These are phyloP conservation scores for Globisporangium irregulare DNA, from an alignment of 352 stramenopile genomes.

Conservation along the genomic window DNA sequence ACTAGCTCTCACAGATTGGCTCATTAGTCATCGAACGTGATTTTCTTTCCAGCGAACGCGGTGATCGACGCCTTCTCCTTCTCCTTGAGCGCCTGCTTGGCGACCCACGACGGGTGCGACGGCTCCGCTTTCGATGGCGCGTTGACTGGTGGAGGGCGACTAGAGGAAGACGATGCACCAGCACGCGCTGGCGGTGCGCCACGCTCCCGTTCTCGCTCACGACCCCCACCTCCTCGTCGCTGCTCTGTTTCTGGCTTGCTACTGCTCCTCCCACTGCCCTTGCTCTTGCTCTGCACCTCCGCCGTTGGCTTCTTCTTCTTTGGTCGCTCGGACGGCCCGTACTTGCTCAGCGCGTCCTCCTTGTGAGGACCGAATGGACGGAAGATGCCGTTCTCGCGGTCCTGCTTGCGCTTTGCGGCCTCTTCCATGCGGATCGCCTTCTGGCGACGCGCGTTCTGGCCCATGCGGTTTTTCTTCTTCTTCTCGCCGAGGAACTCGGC, in stretches of 20 bases:
- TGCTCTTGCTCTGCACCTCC: slow-evolving; percentile 22
- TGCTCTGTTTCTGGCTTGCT: slow-evolving; percentile 8
- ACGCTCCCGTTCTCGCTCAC: slow-evolving; percentile 26
- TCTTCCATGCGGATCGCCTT: slow-evolving; percentile 78
- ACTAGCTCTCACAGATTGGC: not conserved
- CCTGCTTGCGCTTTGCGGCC: slow-evolving; percentile 38
- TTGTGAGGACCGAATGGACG: slow-evolving; percentile 26
- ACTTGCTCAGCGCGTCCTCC: slow-evolving; percentile 38
- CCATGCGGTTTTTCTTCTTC: slow-evolving; percentile 82
- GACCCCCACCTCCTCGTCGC: slow-evolving; percentile 7
- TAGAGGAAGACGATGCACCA: not conserved
- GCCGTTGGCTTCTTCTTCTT: slow-evolving; percentile 57
- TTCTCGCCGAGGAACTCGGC: slow-evolving; percentile 84
- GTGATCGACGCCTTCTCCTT: slow-evolving; percentile 73
- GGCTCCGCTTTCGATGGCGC: slow-evolving; percentile 18
- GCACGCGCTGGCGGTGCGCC: slow-evolving; percentile 14
- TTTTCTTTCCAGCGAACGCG: slow-evolving; percentile 80
- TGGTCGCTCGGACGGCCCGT: slow-evolving; percentile 68
- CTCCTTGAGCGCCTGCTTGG: slow-evolving; percentile 82
- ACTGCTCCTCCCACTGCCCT: slow-evolving; percentile 14
- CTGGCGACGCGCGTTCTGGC: slow-evolving; percentile 74
- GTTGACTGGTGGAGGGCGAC: not conserved
- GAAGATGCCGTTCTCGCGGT: slow-evolving; percentile 41
- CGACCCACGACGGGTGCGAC: slow-evolving; percentile 69
- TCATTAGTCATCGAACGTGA: slow-evolving; percentile 64